Conservation (phyloP, 768 basidiomycete species). For the Tylopilus sp. region DNA sequence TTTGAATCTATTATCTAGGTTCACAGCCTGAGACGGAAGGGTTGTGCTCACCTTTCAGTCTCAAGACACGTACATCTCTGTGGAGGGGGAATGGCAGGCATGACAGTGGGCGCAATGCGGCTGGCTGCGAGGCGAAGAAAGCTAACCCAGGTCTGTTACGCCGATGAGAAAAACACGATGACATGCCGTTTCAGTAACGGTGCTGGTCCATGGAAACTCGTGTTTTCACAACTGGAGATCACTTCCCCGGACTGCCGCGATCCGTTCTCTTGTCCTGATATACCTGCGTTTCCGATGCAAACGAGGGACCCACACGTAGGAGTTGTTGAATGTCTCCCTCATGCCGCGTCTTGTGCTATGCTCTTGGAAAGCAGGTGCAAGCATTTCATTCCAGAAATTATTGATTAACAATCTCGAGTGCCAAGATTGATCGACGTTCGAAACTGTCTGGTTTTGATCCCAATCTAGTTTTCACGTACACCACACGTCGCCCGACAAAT, state of each 20-base stretch:
- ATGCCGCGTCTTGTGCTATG: no score
- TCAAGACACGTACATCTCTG: neutral
- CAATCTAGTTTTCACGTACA: neutral
- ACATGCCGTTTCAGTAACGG: neutral
- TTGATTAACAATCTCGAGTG: neutral
- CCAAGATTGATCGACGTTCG: neutral
- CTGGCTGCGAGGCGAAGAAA: neutral
- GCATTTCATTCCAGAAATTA: neutral
- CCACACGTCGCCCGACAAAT: neutral
- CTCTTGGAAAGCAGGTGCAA: no score
- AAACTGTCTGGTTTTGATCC: neutral
- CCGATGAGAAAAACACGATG: neutral
- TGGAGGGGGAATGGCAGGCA: constrained; percentile 1
- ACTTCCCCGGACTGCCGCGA: neutral
- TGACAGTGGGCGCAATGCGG: neutral
- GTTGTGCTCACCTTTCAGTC: no score
- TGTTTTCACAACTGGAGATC: no score
- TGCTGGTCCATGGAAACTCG: neutral
- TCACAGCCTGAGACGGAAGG: no score
- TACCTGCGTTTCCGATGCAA: neutral
- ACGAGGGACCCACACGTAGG: no score
- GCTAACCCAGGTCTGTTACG: no score
- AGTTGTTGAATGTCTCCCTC: no score
- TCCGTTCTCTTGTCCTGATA: neutral
- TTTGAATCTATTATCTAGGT: constrained; percentile 35